Conservation (phyloP, 768 basidiomycete genomes). For the Boletus rubroflammeus region DNA sequence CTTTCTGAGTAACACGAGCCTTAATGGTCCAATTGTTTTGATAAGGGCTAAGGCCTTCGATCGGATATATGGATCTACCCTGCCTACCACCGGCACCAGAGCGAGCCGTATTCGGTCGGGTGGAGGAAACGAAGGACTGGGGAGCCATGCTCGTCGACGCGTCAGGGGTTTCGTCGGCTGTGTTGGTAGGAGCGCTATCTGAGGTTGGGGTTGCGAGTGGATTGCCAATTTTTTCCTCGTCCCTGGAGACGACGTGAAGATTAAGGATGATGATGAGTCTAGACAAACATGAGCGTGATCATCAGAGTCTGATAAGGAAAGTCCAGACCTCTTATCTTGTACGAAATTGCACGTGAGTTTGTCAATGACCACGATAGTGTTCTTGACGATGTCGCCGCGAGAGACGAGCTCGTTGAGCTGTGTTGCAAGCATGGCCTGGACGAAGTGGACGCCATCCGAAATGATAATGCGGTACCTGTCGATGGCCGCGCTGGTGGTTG, state of each 20-base stretch:
- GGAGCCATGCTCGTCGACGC: slow-evolving; percentile 30
- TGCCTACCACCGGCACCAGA: slow-evolving; percentile 14
- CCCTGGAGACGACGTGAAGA: slow-evolving; percentile 51
- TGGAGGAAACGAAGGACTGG: slow-evolving; percentile 24
- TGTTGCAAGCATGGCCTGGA: slow-evolving; percentile 94
- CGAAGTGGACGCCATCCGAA: slow-evolving; percentile 82
- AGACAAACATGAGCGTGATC: slow-evolving; percentile 3
- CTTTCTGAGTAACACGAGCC: slow-evolving; percentile 86
- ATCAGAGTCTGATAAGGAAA: not conserved
- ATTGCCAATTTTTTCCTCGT: slow-evolving; percentile 72
- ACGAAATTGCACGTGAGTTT: slow-evolving; percentile 81
- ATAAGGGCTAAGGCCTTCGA: slow-evolving; percentile 93
- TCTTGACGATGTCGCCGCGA: slow-evolving; percentile 56
- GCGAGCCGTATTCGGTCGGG: slow-evolving; percentile 8
- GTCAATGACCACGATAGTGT: slow-evolving; percentile 66
- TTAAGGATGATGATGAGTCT: slow-evolving; percentile 83
- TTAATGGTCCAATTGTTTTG: slow-evolving; percentile 99
- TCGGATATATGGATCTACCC: slow-evolving; percentile 59
- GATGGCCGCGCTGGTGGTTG: slow-evolving; percentile 31
- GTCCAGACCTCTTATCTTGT: slow-evolving; percentile 67
- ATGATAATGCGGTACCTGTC: slow-evolving; percentile 80
- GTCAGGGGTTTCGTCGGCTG: slow-evolving; percentile 22
- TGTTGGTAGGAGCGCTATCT: slow-evolving; percentile 25
- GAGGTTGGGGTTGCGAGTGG: slow-evolving; percentile 41
- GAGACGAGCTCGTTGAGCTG: slow-evolving; percentile 78